These are phyloP conservation scores for Phialophora macrospora DNA, from an alignment of 2,329 filamentous ascomycete genomes.

Conservation along the genomic window DNA sequence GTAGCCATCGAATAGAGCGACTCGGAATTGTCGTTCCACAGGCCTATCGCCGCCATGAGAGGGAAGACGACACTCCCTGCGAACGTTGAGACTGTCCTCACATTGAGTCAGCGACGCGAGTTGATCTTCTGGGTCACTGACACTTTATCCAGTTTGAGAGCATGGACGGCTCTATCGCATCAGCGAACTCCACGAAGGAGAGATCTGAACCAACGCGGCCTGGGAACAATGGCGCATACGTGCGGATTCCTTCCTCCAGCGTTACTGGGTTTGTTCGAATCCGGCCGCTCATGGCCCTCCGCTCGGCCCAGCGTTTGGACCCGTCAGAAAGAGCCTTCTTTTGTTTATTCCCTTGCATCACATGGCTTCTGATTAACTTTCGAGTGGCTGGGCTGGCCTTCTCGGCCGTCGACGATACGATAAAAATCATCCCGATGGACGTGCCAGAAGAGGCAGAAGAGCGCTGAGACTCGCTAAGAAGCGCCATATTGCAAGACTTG, in stretches of 20 bases:
- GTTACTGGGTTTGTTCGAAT: not conserved
- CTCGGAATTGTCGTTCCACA: slow-evolving; percentile 37
- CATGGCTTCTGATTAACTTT: slow-evolving; percentile 30
- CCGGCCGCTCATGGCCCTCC: not conserved
- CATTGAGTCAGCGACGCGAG: slow-evolving; percentile 12
- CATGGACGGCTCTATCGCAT: slow-evolving; percentile 40
- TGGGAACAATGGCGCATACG: slow-evolving; percentile 12
- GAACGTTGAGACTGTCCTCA: slow-evolving; percentile 42
- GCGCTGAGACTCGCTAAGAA: not conserved
- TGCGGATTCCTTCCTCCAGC: slow-evolving; percentile 8
- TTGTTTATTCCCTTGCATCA: slow-evolving; percentile 24
- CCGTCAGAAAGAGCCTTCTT: slow-evolving; percentile 4
- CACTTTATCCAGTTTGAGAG: slow-evolving; percentile 41
- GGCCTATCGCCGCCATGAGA: slow-evolving; percentile 43
- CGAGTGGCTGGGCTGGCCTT: slow-evolving; percentile 22
- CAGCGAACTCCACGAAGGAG: slow-evolving; percentile 41
- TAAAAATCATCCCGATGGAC: slow-evolving; percentile 21
- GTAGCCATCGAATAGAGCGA: slow-evolving; percentile 43
- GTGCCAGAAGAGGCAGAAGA: not conserved
- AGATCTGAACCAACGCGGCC: slow-evolving; percentile 30
- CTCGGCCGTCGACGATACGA: slow-evolving; percentile 25
- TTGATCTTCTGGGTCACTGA: slow-evolving; percentile 30
- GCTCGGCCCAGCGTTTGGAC: not conserved
- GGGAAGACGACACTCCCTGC: slow-evolving; percentile 45
- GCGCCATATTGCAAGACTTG: slow-evolving; percentile 11